Evolutionary conservation across 352 stramenopile species (phyloP), one percentile per base, ranked within the genome.

Genomic region (Pythium myriotylum): DNA sequence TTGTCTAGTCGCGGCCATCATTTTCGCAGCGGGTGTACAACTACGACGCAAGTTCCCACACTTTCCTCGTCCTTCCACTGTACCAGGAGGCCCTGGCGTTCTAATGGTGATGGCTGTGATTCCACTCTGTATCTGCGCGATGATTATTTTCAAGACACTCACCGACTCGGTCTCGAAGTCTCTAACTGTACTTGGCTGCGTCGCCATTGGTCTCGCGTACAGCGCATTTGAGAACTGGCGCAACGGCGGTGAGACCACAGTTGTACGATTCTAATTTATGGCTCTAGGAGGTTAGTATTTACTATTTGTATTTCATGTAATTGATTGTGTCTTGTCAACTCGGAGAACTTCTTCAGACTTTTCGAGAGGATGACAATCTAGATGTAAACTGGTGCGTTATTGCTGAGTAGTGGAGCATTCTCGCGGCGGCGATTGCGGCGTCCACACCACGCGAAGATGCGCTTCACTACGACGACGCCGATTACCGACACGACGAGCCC

Each of bases 1-100:
- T 53, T 73, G 81, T 37, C 56, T 89, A 19, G 66, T 83, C 10
- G 67, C 91, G 41, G 48, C 96, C 13, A 67, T 97, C 27, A 87
- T 97, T 47, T 92, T 97, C 61, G 61, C 67, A 23, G 86, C 88
- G 10, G 95, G 88, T 70, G 65, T 97, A 39, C 86, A 94, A 57
- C 74, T 98, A 4, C 79, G 92, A 2, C 59, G 83, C 13, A 72
- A 59, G 22, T 65, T 77, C 26, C 71, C 70, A 32, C 70, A 83
- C 61, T 71, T 89, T 56, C 48, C 70, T 33, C 65, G 83, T 37
- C 76, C 80, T 6, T 80, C 46, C 0, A 64, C 59, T 19, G 58
- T 76, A 1, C 67, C 67, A 13, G 71, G 71, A 4, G 68, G 68
- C 2, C 43, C 64, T 12, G 46, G 40, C 5, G 54, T 62, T 16